phyloP scores from a whole-genome alignment of 371 early-diverging fungal species.

The Rhizopus arrhizus region DNA sequence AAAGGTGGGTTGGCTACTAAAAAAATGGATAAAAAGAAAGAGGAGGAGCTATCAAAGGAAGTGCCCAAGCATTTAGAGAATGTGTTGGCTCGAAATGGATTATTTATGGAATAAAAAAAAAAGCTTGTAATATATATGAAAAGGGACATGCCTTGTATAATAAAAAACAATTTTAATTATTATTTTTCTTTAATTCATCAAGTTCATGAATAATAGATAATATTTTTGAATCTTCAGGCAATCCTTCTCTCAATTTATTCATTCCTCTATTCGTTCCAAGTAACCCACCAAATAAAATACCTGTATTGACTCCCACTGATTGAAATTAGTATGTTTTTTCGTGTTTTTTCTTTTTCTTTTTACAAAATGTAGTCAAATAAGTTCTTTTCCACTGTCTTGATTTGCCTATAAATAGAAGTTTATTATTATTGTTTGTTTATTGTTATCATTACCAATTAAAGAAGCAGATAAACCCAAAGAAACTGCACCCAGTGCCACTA shows the following conservation, averaged over 20 bases:
- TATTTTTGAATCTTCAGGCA: conserved; percentile 40
- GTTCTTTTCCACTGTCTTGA: conserved; percentile 21
- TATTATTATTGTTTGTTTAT: neutral
- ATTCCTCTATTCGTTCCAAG: conserved; percentile 49
- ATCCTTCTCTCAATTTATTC: conserved; percentile 34
- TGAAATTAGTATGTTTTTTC: neutral
- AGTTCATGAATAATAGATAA: conserved; percentile 36
- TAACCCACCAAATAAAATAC: conserved; percentile 35
- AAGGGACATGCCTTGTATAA: too few relatives aligned
- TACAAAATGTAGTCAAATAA: conserved; percentile 44
- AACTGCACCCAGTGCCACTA: conserved; percentile 45
- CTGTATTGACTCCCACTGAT: conserved; percentile 43
- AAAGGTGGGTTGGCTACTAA: conserved; percentile 41
- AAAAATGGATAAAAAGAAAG: conserved; percentile 43
- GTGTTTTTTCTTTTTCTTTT: conserved; percentile 5
- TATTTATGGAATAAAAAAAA: conserved; percentile 30
- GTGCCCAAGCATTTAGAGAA: conserved; percentile 36
- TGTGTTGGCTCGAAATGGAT: conserved; percentile 39
- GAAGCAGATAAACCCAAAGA: conserved; percentile 44
- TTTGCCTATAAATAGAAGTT: conserved; percentile 10
- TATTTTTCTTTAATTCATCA: conserved; percentile 24
- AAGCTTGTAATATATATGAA: conserved; percentile 6
- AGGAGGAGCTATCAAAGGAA: conserved; percentile 34
- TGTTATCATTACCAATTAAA: conserved; percentile 33
- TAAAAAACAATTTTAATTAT: too few relatives aligned